Evolutionary conservation across 352 stramenopile species (phyloP), one percentile per base, ranked within the genome.

Genomic region (Phytophthora hybrid): DNA sequence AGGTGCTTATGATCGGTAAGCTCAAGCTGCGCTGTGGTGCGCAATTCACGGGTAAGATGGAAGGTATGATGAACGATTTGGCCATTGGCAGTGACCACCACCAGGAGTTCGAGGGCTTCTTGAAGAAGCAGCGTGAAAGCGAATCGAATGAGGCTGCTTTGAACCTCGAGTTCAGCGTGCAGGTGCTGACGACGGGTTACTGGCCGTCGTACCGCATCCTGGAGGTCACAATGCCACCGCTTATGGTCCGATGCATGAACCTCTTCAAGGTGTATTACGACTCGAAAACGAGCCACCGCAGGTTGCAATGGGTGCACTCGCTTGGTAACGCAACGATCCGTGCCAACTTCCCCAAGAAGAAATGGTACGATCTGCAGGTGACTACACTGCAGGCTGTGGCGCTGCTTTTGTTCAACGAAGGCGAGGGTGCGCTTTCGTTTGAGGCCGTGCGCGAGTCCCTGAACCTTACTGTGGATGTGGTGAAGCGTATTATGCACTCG

Each of bases 31-130:
- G 98, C 54, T 99, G 98, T 76, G 98, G 98, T 74, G 97, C 97
- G 11, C 98, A 99, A 81, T 99, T 99, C 77, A 99, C 98, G 29
- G 97, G 95, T 37, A 98, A 98, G 84, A 99, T 99, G 98, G 98
- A 99, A 82, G 98, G 98, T 71, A 99, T 99, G 98, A 93, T 99
- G 79, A 99, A 98, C 78, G 98, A 99, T 77, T 74, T 99, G 69
- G 92, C 96, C 18, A 98, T 99, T 49, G 97, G 97, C 46, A 97
- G 85, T 65, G 98, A 99, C 60, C 97, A 99, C 78, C 96, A 99
- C 71, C 90, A 95, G 53, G 96, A 99, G 66, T 99, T 99, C 77
- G 96, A 99, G 47, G 77, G 78, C 2, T 94, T 98, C 65, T 84
- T 99, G 66, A 96, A 93, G 69, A 93, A 91, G 60, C 85, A 95